Evolutionary conservation across 768 basidiomycete genomes (phyloP).

Genomic region (Lactarius evosmus): DNA sequence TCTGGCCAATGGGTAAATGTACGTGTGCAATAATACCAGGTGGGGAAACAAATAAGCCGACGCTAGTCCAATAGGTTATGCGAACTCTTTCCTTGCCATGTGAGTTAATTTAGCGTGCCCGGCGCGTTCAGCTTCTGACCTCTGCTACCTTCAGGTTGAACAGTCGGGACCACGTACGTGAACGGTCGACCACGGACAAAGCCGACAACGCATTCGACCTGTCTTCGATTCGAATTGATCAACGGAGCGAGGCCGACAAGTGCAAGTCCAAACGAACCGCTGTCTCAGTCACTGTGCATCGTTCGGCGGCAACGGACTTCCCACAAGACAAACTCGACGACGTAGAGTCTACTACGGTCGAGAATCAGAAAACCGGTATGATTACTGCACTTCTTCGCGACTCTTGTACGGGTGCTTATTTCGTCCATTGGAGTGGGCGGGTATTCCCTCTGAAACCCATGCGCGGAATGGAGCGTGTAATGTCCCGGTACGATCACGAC

Average conservation of each 20-base stretch:
- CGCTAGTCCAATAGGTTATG: conserved; percentile 40
- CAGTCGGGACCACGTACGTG: conserved; percentile 5
- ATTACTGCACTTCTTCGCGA: not conserved
- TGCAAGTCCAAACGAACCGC: not conserved
- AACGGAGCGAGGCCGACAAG: too few relatives aligned
- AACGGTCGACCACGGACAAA: not conserved
- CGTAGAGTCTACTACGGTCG: not conserved
- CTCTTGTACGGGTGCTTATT: not conserved
- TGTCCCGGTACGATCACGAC: not conserved
- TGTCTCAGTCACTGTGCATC: conserved; percentile 1
- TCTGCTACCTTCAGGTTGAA: conserved; percentile 13
- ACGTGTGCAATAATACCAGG: conserved; percentile 22
- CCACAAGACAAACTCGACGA: not conserved
- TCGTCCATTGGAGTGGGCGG: not conserved
- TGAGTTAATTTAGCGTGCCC: conserved; percentile 30
- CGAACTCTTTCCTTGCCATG: conserved; percentile 52
- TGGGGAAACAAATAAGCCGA: not conserved
- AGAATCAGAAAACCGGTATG: not conserved
- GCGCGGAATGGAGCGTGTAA: not conserved
- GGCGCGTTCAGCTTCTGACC: not conserved
- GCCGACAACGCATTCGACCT: not conserved
- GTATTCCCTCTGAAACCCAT: not conserved
- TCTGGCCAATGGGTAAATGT: conserved; percentile 55
- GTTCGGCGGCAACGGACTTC: not conserved
- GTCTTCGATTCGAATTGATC: not conserved